phyloP scores from a whole-genome alignment of 805 yeast species.

The Saturnispora dispora region DNA sequence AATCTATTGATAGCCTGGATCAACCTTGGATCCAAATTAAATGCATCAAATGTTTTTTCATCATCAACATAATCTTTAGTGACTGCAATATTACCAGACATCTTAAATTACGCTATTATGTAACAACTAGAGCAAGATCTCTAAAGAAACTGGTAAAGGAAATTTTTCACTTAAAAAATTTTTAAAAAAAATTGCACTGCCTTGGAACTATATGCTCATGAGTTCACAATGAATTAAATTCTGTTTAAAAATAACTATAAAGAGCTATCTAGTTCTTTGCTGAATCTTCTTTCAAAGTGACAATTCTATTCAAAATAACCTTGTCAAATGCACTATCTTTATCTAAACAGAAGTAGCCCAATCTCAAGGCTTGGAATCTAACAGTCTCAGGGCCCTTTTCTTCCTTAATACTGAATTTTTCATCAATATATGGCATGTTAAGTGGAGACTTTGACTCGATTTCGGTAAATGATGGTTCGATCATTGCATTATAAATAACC shows the following conservation, averaged over 20 bases:
- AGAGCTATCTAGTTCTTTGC: constrained; percentile 29
- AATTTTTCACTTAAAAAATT: background rate
- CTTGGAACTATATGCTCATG: background rate
- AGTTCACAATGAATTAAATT: background rate
- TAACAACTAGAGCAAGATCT: background rate
- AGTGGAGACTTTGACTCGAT: constrained; percentile 67
- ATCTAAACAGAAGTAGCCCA: constrained; percentile 91
- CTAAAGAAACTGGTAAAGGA: background rate
- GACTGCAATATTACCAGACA: constrained; percentile 34
- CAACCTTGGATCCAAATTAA: constrained; percentile 75
- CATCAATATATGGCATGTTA: constrained; percentile 47
- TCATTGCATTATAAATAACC: constrained; percentile 51
- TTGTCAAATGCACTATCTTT: constrained; percentile 55
- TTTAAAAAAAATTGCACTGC: background rate
- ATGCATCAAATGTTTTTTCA: constrained; percentile 58
- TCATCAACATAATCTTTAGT: constrained; percentile 67
- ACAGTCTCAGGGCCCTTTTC: constrained; percentile 67
- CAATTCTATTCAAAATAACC: constrained; percentile 81
- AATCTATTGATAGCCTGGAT: constrained; percentile 73
- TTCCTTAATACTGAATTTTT: constrained; percentile 67
- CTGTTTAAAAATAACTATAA: background rate
- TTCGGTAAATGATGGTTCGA: constrained; percentile 71
- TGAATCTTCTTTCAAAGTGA: constrained; percentile 80
- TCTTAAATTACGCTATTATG: background rate
- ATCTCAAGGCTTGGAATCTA: constrained; percentile 95